Conservation (phyloP, 1,284 basidiomycete genomes). For the Anthracocystis walkeri region DNA sequence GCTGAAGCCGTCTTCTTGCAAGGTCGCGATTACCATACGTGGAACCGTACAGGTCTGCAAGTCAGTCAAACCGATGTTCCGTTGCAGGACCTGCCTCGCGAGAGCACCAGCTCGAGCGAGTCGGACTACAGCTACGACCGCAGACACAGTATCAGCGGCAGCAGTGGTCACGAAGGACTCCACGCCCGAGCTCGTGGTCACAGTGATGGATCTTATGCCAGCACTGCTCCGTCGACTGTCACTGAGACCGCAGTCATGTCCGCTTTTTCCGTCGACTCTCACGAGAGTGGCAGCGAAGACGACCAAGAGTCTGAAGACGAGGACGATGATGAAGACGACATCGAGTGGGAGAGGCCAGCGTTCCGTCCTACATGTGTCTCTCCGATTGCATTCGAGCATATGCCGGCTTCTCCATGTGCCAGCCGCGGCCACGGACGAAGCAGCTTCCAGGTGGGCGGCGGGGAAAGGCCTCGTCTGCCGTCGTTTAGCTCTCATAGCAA, state of each 20-base stretch:
- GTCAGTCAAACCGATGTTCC: neutral
- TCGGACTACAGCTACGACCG: conserved; percentile 19
- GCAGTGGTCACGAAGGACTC: conserved; percentile 9
- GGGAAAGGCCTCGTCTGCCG: conserved; percentile 1
- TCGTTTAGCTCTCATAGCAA: conserved; percentile 6
- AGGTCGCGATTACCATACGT: neutral
- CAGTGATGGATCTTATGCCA: conserved; percentile 13
- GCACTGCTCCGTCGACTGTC: conserved; percentile 15
- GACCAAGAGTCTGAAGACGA: neutral
- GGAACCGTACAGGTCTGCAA: conserved; percentile 2
- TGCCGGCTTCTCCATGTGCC: neutral
- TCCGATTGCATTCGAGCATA: conserved; percentile 4
- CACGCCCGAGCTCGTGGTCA: conserved; percentile 7
- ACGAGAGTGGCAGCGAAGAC: conserved; percentile 1
- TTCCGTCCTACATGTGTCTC: neutral
- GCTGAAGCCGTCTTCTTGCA: conserved; percentile 1
- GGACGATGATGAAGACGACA: conserved; percentile 18
- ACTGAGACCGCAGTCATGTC: conserved; percentile 9
- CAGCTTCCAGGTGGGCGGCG: conserved; percentile 3
- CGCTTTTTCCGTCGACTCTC: conserved; percentile 3
- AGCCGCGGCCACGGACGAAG: neutral
- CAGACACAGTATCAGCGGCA: conserved; percentile 26
- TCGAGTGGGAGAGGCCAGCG: conserved; percentile 23
- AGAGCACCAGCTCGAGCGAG: conserved; percentile 24
- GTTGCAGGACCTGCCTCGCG: conserved; percentile 16